A percentile compares a stretch with the other conserved stretches of the same genome.
Evolutionary conservation across 1,284 basidiomycete species (phyloP).

Genomic region (Prillingera fragicola): DNA sequence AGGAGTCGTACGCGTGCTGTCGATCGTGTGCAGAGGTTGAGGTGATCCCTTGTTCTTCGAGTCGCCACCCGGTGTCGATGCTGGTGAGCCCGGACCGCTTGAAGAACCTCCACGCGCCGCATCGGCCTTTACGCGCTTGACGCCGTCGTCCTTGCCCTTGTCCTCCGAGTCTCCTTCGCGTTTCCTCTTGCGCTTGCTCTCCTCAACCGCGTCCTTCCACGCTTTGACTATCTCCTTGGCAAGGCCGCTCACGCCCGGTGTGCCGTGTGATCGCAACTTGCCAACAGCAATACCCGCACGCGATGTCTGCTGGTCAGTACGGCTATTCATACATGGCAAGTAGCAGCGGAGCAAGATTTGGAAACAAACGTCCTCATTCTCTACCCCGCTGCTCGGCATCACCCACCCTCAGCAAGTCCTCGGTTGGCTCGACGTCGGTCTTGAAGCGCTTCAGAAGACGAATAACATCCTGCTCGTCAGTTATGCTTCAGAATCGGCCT

Average conservation of each 20-base stretch:
- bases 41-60: constrained; percentile 4
- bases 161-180: constrained; percentile 25
- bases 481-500: constrained; percentile 55
- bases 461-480: constrained; percentile 59
- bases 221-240: constrained; percentile 91
- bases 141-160: constrained; percentile 26
- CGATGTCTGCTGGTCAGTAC: constrained; percentile 51
- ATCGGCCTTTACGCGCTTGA: constrained; percentile 38
- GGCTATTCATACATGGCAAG: too few relatives aligned
- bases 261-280: constrained; percentile 71
- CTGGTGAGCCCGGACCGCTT: constrained; percentile 5
- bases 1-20: constrained; percentile 48
- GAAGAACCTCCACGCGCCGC: constrained; percentile 1
- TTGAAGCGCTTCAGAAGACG: constrained; percentile 68
- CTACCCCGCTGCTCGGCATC: neutral
- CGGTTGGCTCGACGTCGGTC: constrained; percentile 72
- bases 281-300: constrained; percentile 89
- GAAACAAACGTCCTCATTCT: neutral
- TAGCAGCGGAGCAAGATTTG: neutral
- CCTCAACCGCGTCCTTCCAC: constrained; percentile 82
- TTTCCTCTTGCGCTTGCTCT: constrained; percentile 56
- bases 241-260: constrained; percentile 68
- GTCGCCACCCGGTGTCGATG: neutral
- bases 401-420: constrained; percentile 79
- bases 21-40: constrained; percentile 47